These are phyloP conservation scores for Letharia columbiana DNA, from an alignment of 495 filamentous ascomycete species.

Conservation along the genomic window DNA sequence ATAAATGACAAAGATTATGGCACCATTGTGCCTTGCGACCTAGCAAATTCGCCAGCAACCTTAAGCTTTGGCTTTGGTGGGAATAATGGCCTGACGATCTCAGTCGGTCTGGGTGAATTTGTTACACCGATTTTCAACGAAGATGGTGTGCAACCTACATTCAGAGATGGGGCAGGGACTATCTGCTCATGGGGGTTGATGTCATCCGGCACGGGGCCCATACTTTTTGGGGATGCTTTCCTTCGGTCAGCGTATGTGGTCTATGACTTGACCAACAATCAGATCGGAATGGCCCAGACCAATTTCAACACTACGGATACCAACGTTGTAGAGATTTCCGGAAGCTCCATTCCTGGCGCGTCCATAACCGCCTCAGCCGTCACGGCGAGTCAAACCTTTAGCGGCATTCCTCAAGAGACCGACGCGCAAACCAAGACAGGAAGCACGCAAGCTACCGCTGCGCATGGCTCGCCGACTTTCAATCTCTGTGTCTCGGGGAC, in stretches of 20 bases:
- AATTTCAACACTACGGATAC: conserved; percentile 59
- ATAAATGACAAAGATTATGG: conserved; percentile 46
- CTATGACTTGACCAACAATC: conserved; percentile 73
- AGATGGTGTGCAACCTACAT: conserved; percentile 41
- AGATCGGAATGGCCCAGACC: conserved; percentile 71
- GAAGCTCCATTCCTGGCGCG: conserved; percentile 57
- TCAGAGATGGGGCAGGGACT: conserved; percentile 45
- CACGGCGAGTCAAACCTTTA: conserved; percentile 31
- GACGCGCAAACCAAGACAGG: conserved; percentile 23
- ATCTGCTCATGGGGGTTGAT: conserved; percentile 62
- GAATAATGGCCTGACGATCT: conserved; percentile 46
- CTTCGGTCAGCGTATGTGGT: conserved; percentile 84
- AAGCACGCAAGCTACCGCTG: conserved; percentile 10
- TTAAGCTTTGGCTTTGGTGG: conserved; percentile 58
- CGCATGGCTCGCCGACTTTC: conserved; percentile 16
- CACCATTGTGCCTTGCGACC: conserved; percentile 61
- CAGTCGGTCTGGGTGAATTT: conserved; percentile 56
- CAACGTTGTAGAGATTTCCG: conserved; percentile 60
- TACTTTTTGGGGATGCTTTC: conserved; percentile 80
- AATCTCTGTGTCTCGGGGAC: conserved; percentile 13
- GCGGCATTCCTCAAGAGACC: conserved; percentile 19
- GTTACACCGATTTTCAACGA: conserved; percentile 47
- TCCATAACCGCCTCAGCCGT: conserved; percentile 53
- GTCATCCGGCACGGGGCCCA: conserved; percentile 49
- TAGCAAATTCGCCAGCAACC: conserved; percentile 42